phyloP scores from a whole-genome alignment of 2,329 filamentous ascomycete species.

The Sporothrix phasma region DNA sequence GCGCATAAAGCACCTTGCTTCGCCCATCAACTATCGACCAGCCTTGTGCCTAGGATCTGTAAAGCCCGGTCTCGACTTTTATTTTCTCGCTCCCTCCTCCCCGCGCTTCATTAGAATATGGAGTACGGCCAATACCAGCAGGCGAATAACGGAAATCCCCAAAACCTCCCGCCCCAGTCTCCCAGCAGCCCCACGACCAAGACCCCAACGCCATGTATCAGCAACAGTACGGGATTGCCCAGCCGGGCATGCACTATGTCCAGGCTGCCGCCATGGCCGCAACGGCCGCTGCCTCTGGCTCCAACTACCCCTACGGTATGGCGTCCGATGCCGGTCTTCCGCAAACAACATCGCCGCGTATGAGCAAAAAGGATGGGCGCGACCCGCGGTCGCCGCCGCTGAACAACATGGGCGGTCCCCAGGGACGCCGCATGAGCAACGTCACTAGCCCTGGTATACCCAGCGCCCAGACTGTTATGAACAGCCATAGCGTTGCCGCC shows the following conservation, averaged over 20 bases:
- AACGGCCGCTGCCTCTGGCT: conserved; percentile 82
- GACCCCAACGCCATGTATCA: conserved; percentile 66
- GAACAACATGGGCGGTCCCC: conserved; percentile 45
- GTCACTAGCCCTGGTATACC: conserved; percentile 66
- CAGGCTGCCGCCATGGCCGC: conserved; percentile 88
- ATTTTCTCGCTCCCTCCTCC: background rate
- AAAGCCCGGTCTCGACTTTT: background rate
- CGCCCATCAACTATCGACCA: background rate
- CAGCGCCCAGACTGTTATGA: conserved; percentile 67
- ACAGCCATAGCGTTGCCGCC: conserved; percentile 42
- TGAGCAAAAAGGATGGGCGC: conserved; percentile 64
- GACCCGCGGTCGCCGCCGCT: conserved; percentile 71
- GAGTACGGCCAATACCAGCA: conserved; percentile 67
- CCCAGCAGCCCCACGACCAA: conserved; percentile 48
- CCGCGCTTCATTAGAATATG: conserved; percentile 42
- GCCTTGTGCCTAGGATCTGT: background rate
- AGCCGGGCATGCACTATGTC: conserved; percentile 73
- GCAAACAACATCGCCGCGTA: conserved; percentile 67
- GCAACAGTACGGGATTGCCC: conserved; percentile 63
- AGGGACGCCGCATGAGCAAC: conserved; percentile 59
- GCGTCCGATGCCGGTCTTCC: conserved; percentile 57
- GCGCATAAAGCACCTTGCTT: background rate
- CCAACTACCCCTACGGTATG: conserved; percentile 59
- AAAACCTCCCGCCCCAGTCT: conserved; percentile 64
- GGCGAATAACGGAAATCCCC: conserved; percentile 55